Evolutionary conservation across 192 early-diverging fungal genomes (phyloP).

Genomic region (Phlyctochytrium arcticum): DNA sequence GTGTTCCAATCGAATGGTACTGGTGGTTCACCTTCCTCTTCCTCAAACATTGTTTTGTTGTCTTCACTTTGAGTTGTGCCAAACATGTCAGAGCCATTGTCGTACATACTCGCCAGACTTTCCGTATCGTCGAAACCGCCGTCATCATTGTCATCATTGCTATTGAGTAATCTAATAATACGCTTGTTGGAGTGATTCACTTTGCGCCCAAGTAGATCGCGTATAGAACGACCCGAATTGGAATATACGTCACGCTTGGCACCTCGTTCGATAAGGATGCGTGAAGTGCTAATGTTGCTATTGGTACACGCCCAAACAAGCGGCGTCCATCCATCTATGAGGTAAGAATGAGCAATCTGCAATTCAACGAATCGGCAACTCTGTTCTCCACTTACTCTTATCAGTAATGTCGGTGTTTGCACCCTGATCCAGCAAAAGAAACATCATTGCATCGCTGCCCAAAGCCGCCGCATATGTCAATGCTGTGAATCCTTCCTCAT

Average conservation of each 20-base stretch:
- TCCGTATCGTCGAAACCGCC: constrained; percentile 9
- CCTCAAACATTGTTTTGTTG: no score
- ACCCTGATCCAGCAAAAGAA: constrained; percentile 65
- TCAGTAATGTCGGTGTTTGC: constrained; percentile 75
- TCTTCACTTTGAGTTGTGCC: not conserved
- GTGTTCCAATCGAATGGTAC: constrained; percentile 69
- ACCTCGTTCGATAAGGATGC: constrained; percentile 70
- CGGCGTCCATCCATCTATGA: constrained; percentile 78
- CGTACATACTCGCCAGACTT: constrained; percentile 6
- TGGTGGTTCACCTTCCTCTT: not conserved
- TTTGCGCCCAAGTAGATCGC: constrained; percentile 21
- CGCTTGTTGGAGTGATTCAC: not conserved
- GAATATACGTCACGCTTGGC: constrained; percentile 48
- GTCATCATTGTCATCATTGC: not conserved
- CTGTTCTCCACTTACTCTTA: constrained; percentile 58
- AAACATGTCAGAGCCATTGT: not conserved
- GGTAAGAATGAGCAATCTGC: no score
- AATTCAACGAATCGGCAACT: no score
- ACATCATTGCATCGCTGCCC: constrained; percentile 70
- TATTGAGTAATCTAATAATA: constrained; percentile 4
- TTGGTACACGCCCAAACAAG: constrained; percentile 92
- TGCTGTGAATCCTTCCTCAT: constrained; percentile 83
- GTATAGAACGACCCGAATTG: constrained; percentile 24
- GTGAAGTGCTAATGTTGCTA: constrained; percentile 70
- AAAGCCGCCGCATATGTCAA: constrained; percentile 88